Evolutionary conservation across 257 asterid species (phyloP).

Genomic region (Fraxinus cuspidata): DNA sequence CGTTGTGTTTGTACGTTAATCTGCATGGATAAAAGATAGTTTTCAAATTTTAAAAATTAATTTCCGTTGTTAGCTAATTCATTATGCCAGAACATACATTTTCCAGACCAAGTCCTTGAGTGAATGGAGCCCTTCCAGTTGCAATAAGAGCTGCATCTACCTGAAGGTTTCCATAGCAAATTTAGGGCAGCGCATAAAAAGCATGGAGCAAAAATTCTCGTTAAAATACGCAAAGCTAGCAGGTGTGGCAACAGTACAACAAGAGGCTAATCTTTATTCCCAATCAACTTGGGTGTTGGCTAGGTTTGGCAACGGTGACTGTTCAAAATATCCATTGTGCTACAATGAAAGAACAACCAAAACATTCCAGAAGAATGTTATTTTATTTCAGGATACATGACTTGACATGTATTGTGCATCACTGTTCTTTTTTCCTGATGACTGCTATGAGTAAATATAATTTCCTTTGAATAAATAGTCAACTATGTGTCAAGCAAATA

Average conservation of each 20-base stretch:
- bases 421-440: slow-evolving; percentile 19
- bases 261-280: not conserved
- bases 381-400: slow-evolving; percentile 12
- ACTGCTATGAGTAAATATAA: slow-evolving; percentile 6
- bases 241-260: slow-evolving; percentile 8
- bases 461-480: slow-evolving; percentile 9
- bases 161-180: slow-evolving; percentile 39
- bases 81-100: slow-evolving; percentile 55
- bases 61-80: slow-evolving; percentile 19
- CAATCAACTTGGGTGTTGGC: not conserved
- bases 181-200: slow-evolving; percentile 14
- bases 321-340: not conserved
- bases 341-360: slow-evolving; percentile 15
- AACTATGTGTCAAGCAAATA: slow-evolving; percentile 17
- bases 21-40: slow-evolving; percentile 38
- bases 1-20: slow-evolving; percentile 86
- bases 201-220: slow-evolving; percentile 13
- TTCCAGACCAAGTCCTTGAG: slow-evolving; percentile 95
- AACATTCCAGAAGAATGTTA: slow-evolving; percentile 14
- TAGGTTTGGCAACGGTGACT: not conserved
- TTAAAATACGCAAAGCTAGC: slow-evolving; percentile 16
- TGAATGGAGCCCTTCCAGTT: slow-evolving; percentile 97
- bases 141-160: slow-evolving; percentile 99
- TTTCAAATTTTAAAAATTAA: slow-evolving; percentile 15
- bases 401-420: slow-evolving; percentile 6